A percentile compares a stretch with the other conserved stretches of the same genome.
Conservation (phyloP, 805 yeast species). For the Cyberlindnera subsufficiens region DNA sequence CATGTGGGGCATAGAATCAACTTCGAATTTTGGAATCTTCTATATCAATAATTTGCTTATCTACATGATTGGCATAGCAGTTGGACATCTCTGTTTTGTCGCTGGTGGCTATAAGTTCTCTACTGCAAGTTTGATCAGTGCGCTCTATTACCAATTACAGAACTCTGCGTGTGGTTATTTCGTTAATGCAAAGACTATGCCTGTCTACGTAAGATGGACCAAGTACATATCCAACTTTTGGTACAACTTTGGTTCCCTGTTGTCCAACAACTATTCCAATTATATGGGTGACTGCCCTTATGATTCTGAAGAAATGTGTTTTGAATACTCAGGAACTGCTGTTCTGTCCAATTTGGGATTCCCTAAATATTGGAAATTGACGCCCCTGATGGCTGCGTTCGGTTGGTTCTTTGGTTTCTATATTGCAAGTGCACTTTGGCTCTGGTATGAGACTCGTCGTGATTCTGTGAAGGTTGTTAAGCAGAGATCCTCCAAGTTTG, state of each 20-base stretch:
- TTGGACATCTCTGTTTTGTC: slow-evolving; percentile 36
- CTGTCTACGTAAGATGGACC: slow-evolving; percentile 84
- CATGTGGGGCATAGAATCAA: slow-evolving; percentile 65
- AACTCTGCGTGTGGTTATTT: slow-evolving; percentile 79
- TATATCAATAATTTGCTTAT: slow-evolving; percentile 53
- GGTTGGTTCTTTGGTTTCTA: slow-evolving; percentile 56
- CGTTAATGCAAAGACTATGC: slow-evolving; percentile 66
- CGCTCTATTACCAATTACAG: slow-evolving; percentile 37
- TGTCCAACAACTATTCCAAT: slow-evolving; percentile 59
- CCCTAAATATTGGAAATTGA: slow-evolving; percentile 54
- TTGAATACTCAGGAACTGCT: slow-evolving; percentile 47
- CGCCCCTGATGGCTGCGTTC: slow-evolving; percentile 55
- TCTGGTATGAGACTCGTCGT: slow-evolving; percentile 34
- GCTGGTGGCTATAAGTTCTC: slow-evolving; percentile 17
- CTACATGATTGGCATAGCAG: slow-evolving; percentile 49
- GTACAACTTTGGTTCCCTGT: slow-evolving; percentile 69
- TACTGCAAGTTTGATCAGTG: slow-evolving; percentile 13
- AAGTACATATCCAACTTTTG: slow-evolving; percentile 72
- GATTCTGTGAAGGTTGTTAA: slow-evolving; percentile 16
- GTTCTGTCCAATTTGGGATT: slow-evolving; percentile 55
- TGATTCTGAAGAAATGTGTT: slow-evolving; percentile 39
- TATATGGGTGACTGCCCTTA: slow-evolving; percentile 63
- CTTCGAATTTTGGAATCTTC: slow-evolving; percentile 50
- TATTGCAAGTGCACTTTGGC: slow-evolving; percentile 41
- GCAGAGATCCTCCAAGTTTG: slow-evolving; percentile 7